phyloP scores from a whole-genome alignment of 1,284 basidiomycete species.

The Apiotrichum gamsii region DNA sequence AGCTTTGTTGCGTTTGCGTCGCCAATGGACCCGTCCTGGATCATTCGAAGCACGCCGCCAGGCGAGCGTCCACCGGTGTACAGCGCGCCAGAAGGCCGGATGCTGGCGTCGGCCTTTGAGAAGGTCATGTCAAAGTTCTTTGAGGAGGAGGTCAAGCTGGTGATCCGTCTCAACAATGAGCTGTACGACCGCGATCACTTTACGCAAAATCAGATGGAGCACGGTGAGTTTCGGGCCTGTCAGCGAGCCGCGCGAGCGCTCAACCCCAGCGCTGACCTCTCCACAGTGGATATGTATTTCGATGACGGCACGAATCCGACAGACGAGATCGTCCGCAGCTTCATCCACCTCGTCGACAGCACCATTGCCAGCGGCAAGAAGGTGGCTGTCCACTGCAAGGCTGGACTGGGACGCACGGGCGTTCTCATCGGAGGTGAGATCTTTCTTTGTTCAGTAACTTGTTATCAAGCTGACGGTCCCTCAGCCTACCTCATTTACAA shows the following conservation, averaged over 20 bases:
- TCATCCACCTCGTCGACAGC: conserved; percentile 76
- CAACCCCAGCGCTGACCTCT: too few species aligned
- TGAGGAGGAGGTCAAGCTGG: conserved; percentile 77
- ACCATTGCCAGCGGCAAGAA: conserved; percentile 66
- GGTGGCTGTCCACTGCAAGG: conserved; percentile 74
- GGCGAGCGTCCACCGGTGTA: conserved; percentile 1
- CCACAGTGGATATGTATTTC: conserved; percentile 71
- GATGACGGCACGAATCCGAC: conserved; percentile 82
- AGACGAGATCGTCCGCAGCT: conserved; percentile 84
- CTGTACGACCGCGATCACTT: conserved; percentile 86
- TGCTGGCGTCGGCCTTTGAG: conserved; percentile 67
- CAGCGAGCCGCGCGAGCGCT: neutral
- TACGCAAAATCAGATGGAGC: conserved; percentile 77
- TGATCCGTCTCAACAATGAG: conserved; percentile 89
- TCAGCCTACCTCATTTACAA: conserved; percentile 95
- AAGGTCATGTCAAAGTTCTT: conserved; percentile 91
- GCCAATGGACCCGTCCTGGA: conserved; percentile 57
- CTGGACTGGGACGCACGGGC: conserved; percentile 53
- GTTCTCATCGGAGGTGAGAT: conserved; percentile 75
- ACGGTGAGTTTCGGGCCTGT: conserved; percentile 41
- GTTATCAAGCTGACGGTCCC: conserved; percentile 25
- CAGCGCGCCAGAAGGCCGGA: conserved; percentile 30
- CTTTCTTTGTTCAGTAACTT: neutral
- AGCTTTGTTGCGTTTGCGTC: conserved; percentile 92
- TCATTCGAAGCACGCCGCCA: conserved; percentile 3